These are phyloP conservation scores for Vitis vinifera DNA, from an alignment of 164 flowering plant species.

Conservation along the genomic window DNA sequence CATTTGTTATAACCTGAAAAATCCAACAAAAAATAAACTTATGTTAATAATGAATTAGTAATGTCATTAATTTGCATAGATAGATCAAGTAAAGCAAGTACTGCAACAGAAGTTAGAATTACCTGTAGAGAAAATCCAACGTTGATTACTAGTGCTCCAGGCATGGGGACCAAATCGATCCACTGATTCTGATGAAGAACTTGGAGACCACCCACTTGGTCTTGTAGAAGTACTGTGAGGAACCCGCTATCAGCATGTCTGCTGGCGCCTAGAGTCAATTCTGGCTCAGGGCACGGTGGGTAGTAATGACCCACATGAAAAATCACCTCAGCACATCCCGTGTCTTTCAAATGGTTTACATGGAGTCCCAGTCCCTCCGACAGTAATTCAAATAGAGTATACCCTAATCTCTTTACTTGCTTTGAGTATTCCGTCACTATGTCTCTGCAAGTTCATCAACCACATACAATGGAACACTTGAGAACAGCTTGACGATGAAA, in stretches of 20 bases:
- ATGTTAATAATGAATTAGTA: too few relatives aligned
- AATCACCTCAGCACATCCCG: constrained; percentile 19
- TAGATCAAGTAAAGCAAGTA: too few relatives aligned
- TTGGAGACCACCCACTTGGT: constrained; percentile 35
- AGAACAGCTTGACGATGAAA: too few relatives aligned
- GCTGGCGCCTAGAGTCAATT: constrained; percentile 22
- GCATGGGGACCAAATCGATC: constrained; percentile 26
- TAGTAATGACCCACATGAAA: constrained; percentile 19
- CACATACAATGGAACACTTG: too few relatives aligned
- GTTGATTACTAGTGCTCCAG: constrained; percentile 27
- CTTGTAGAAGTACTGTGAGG: constrained; percentile 33
- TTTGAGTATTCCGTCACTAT: constrained; percentile 13
- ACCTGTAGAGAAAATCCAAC: constrained; percentile 31
- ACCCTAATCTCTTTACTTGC: constrained; percentile 14
- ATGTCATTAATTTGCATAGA: too few relatives aligned
- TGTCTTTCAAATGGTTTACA: constrained; percentile 10
- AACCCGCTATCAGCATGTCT: constrained; percentile 22
- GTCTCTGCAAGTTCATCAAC: constrained; percentile 10
- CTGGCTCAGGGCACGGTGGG: constrained; percentile 34
- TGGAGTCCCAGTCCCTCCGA: constrained; percentile 31
- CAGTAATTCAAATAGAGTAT: constrained; percentile 15
- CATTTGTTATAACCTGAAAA: constrained; percentile 22
- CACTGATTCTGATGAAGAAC: constrained; percentile 22
- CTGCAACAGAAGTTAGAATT: too few relatives aligned
- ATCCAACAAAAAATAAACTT: too few relatives aligned